phyloP scores from a whole-genome alignment of 139 green algal species.

The Yamagishiella unicocca region DNA sequence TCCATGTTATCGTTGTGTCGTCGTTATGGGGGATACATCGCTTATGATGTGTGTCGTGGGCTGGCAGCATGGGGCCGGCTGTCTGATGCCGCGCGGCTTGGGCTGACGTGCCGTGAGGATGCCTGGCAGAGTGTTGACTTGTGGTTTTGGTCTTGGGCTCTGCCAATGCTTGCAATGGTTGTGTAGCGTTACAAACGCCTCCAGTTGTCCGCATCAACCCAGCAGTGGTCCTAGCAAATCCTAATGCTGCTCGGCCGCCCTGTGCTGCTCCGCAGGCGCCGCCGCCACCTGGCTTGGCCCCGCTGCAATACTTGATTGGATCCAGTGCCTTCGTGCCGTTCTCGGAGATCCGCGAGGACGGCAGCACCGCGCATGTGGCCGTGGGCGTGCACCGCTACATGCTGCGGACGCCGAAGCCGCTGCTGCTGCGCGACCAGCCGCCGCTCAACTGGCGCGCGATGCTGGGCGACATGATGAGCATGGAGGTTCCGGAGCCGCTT shows the following conservation, averaged over 20 bases:
- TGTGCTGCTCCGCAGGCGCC: background rate
- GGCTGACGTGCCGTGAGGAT: no score
- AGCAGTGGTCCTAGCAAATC: no score
- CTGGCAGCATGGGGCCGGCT: no score
- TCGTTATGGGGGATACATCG: no score
- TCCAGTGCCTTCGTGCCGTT: slow-evolving; percentile 65
- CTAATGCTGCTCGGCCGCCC: no score
- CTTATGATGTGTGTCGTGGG: no score
- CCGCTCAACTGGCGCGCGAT: slow-evolving; percentile 66
- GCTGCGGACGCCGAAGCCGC: slow-evolving; percentile 26
- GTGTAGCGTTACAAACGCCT: no score
- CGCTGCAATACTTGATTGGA: slow-evolving; percentile 51
- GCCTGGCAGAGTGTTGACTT: no score
- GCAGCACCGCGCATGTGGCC: slow-evolving; percentile 46
- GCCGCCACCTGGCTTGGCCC: slow-evolving; percentile 21
- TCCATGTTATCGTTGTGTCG: background rate
- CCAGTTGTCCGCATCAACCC: no score
- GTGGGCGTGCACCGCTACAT: slow-evolving; percentile 62
- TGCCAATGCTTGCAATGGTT: no score
- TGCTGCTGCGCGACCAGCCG: slow-evolving; percentile 57
- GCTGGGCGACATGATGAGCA: slow-evolving; percentile 59
- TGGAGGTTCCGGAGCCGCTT: slow-evolving; percentile 56
- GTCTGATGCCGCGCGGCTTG: no score
- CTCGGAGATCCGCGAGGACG: slow-evolving; percentile 51
- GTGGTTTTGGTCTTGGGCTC: no score